Evolutionary conservation across 345 rosid genomes (phyloP).

Genomic region (Odontarrhena argentea): DNA sequence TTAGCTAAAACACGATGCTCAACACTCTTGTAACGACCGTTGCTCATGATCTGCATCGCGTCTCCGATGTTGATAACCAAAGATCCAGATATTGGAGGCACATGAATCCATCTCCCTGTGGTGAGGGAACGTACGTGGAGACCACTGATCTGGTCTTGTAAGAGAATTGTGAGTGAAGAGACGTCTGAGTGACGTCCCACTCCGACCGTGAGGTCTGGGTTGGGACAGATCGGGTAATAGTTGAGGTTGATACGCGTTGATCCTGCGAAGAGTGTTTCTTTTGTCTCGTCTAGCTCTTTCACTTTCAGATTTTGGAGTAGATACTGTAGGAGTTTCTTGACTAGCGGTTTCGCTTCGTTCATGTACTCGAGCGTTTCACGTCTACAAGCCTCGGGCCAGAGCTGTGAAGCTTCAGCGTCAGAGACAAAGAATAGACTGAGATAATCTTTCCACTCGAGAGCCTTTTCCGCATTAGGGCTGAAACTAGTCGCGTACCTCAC

Average conservation of each 20-base stretch:
- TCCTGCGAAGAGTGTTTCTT: slow-evolving; percentile 31
- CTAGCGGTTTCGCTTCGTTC: slow-evolving; percentile 34
- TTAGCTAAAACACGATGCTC: slow-evolving; percentile 36
- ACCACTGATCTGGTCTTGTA: slow-evolving; percentile 43
- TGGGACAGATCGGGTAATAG: slow-evolving; percentile 41
- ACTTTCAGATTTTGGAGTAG: slow-evolving; percentile 38
- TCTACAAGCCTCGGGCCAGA: slow-evolving; percentile 47
- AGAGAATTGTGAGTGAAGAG: slow-evolving; percentile 34
- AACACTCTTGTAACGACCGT: slow-evolving; percentile 32
- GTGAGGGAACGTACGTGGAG: slow-evolving; percentile 33
- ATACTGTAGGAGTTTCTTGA: slow-evolving; percentile 32
- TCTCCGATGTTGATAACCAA: slow-evolving; percentile 32
- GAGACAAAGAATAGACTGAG: slow-evolving; percentile 46
- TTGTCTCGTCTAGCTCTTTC: slow-evolving; percentile 30
- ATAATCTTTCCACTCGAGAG: slow-evolving; percentile 52
- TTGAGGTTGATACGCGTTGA: slow-evolving; percentile 34
- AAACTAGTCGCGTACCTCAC: slow-evolving; percentile 40
- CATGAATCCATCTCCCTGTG: slow-evolving; percentile 20
- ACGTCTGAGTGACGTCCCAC: slow-evolving; percentile 37
- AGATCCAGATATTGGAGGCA: slow-evolving; percentile 18
- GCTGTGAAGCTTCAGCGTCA: slow-evolving; percentile 39
- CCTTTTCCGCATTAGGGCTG: slow-evolving; percentile 41
- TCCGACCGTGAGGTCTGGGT: slow-evolving; percentile 43
- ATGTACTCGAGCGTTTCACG: slow-evolving; percentile 42
- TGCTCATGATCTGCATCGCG: slow-evolving; percentile 36